Conservation (phyloP, 208 protist species). For the Trichomonas gallinae region DNA sequence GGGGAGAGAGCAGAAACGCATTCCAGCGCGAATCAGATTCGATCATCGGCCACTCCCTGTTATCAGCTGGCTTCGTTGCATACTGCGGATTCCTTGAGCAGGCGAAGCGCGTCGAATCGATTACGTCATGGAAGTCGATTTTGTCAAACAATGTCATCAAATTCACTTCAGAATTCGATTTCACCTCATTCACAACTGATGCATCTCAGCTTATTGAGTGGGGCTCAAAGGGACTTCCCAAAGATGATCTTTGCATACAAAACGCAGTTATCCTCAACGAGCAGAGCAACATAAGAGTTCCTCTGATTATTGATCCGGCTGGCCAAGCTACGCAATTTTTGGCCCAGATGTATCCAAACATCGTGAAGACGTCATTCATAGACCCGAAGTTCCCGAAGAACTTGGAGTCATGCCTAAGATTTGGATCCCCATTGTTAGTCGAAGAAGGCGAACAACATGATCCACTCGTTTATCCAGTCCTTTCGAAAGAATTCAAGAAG, state of each 20-base stretch:
- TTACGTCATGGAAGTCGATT: slow-evolving; percentile 62
- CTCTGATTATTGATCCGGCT: slow-evolving; percentile 91
- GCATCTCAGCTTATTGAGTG: slow-evolving; percentile 73
- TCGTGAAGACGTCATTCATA: slow-evolving; percentile 75
- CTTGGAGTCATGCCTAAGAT: slow-evolving; percentile 86
- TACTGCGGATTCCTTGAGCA: slow-evolving; percentile 93
- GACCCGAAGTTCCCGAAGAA: slow-evolving; percentile 87
- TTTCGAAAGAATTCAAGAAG: slow-evolving; percentile 86
- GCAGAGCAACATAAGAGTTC: slow-evolving; percentile 65
- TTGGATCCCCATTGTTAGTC: slow-evolving; percentile 88
- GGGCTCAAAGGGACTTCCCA: slow-evolving; percentile 72
- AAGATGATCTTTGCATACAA: slow-evolving; percentile 82
- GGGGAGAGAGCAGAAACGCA: slow-evolving; percentile 64
- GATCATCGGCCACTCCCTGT: slow-evolving; percentile 79
- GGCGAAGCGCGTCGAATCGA: slow-evolving; percentile 33
- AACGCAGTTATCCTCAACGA: slow-evolving; percentile 89
- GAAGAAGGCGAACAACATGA: slow-evolving; percentile 96
- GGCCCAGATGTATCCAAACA: slow-evolving; percentile 43
- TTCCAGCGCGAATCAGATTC: slow-evolving; percentile 66
- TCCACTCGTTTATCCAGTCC: slow-evolving; percentile 84
- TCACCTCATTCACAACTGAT: slow-evolving; percentile 72
- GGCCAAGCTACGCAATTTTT: slow-evolving; percentile 79
- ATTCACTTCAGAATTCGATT: slow-evolving; percentile 55
- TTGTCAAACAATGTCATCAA: slow-evolving; percentile 55
- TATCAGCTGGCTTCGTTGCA: slow-evolving; percentile 76